Base-by-base conservation (phyloP, 2,329 filamentous ascomycete genomes). In the Phaeosphaeriaceae sp. region DNA sequence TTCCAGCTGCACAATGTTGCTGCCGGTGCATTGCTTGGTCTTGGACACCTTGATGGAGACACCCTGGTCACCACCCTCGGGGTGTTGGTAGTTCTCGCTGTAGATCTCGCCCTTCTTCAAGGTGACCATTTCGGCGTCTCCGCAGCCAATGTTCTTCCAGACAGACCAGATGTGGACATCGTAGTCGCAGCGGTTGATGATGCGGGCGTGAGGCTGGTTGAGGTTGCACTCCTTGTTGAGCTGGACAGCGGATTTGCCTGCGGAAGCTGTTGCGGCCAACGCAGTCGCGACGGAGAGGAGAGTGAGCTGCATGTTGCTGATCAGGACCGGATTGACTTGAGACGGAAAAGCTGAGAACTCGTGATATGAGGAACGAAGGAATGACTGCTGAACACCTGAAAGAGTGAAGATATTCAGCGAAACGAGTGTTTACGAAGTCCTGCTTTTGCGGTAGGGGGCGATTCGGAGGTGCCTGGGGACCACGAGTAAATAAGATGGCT, bases 11-110 rank as follows among this genome's bases (percentile, higher is more conserved):
- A 71, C 70, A 46, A 77, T 73, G 52, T 73, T 67, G 56, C 53
- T 57, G 15, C 63, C 64, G 44, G 69, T 71, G 71, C 73, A 76
- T 28, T 69, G 10, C 11, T 68, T 24, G 6, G 56, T 60, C 65
- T 76, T 78, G n/a, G 75, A 75, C 30, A 80, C 55, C 68, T 80
- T 80, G 66, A 80, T 71, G 4, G 78, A 80, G 15, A 78, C 65
- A 56, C 77, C 78, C 9, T 60, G 57, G 47, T 63, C 59, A 35
- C 52, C 61, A 26, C 65, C 59, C 28, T 42, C 42, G 35, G 66
- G 40, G 21, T 64, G 35, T 13, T 66, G 44, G 63, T 72, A 74
- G 63, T 71, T 72, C 68, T 79, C 76, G 21, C 62, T 60, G 63
- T 77, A 79, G 23, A 49, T 62, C 10, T 68, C 66, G 44, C 75